Conservation (phyloP, 2,329 filamentous ascomycete species). For the Aureobasidium sp. region DNA sequence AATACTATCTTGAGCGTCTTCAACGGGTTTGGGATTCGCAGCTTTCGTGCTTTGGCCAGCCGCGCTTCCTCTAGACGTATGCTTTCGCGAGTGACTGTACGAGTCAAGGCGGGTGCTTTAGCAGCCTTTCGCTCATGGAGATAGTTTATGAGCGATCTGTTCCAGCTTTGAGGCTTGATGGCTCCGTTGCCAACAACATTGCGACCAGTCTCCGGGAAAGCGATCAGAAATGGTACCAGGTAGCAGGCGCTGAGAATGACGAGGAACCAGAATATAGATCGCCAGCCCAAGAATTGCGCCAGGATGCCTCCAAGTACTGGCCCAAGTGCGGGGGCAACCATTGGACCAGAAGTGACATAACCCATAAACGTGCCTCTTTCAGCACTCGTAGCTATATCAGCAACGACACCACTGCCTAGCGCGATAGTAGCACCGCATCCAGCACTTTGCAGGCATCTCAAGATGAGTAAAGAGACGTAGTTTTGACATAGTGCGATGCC, state of each 20-base stretch:
- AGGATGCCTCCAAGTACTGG: slow-evolving; percentile 29
- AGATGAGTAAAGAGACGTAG: slow-evolving; percentile 31
- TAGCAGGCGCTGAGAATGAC: slow-evolving; percentile 33
- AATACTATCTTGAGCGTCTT: slow-evolving; percentile 33
- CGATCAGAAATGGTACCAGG: slow-evolving; percentile 24
- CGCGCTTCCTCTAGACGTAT: slow-evolving; percentile 21
- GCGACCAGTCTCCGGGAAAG: slow-evolving; percentile 34
- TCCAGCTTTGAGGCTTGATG: slow-evolving; percentile 25
- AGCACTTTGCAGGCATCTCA: slow-evolving; percentile 35
- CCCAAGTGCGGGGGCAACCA: slow-evolving; percentile 21
- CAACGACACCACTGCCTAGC: slow-evolving; percentile 28
- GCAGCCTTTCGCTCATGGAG: slow-evolving; percentile 20
- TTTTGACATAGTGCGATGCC: slow-evolving; percentile 34
- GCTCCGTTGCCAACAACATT: slow-evolving; percentile 36
- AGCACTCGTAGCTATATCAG: slow-evolving; percentile 30
- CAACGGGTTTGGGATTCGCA: slow-evolving; percentile 40
- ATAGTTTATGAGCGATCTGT: slow-evolving; percentile 25
- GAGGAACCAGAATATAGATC: slow-evolving; percentile 38
- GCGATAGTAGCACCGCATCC: slow-evolving; percentile 36
- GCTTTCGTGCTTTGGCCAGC: slow-evolving; percentile 27
- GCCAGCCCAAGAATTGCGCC: slow-evolving; percentile 29
- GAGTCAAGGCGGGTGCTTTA: slow-evolving; percentile 19
- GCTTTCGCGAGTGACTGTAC: slow-evolving; percentile 22
- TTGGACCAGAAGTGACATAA: slow-evolving; percentile 25
- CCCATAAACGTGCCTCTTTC: slow-evolving; percentile 32